Evolutionary conservation across 805 yeast species (phyloP).

Genomic region (Saturnispora gosingensis): DNA sequence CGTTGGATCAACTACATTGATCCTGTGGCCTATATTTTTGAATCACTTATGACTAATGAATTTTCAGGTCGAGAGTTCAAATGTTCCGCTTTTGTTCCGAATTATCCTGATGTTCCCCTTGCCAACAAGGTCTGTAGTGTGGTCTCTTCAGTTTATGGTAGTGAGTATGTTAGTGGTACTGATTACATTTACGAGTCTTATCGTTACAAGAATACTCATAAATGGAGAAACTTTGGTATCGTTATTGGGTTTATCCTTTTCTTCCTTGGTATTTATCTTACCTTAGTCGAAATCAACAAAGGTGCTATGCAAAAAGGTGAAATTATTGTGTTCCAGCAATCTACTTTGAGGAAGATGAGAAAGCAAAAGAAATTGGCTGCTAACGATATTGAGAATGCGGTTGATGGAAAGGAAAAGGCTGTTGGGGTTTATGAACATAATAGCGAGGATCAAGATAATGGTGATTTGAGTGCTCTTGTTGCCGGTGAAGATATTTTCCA

Average conservation of each 20-base stretch:
- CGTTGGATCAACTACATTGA: conserved; percentile 55
- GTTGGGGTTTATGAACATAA: conserved; percentile 17
- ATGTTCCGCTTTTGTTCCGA: conserved; percentile 43
- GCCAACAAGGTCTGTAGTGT: conserved; percentile 27
- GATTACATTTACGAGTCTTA: conserved; percentile 41
- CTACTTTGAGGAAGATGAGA: conserved; percentile 37
- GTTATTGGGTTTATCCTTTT: conserved; percentile 43
- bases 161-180: conserved; percentile 46
- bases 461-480: conserved; percentile 22
- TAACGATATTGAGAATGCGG: conserved; percentile 23
- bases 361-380: conserved; percentile 29
- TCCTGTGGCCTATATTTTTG: conserved; percentile 51
- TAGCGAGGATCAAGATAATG: conserved; percentile 16
- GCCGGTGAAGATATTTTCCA: conserved; percentile 50
- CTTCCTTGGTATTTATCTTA: conserved; percentile 45
- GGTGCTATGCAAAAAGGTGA: conserved; percentile 69
- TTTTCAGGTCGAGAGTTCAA: conserved; percentile 37
- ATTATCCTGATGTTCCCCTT: conserved; percentile 20
- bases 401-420: conserved; percentile 18
- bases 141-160: conserved; percentile 53
- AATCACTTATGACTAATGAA: conserved; percentile 50
- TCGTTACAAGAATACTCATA: conserved; percentile 44
- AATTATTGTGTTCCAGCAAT: conserved; percentile 47
- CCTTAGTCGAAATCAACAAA: conserved; percentile 46
- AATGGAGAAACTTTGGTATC: conserved; percentile 80